Conservation (phyloP, 2,329 filamentous ascomycete species). For the Colletotrichum destructivum region DNA sequence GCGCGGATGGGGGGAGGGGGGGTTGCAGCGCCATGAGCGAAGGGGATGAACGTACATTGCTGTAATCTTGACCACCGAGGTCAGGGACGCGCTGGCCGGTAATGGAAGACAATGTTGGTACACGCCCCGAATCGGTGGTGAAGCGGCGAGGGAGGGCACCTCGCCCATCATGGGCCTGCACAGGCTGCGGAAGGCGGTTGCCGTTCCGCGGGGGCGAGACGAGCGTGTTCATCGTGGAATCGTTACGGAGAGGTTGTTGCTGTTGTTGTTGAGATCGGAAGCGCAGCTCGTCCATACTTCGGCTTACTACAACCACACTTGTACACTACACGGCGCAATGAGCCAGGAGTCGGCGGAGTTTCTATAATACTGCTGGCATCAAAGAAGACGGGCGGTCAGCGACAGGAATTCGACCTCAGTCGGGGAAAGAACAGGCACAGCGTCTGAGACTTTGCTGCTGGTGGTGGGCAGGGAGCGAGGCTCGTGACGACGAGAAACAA, state of each 20-base stretch:
- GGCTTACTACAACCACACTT: conserved; percentile 59
- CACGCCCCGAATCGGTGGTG: conserved; percentile 89
- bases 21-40: neutral
- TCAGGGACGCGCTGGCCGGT: conserved; percentile 66
- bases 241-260: conserved; percentile 84
- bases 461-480: conserved; percentile 13
- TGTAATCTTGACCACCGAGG: conserved; percentile 63
- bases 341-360: conserved; percentile 47
- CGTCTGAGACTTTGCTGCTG: neutral
- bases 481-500: conserved; percentile 31
- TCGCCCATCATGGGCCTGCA: conserved; percentile 76
- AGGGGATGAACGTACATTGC: conserved; percentile 55
- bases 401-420: conserved; percentile 16
- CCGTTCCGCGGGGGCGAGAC: conserved; percentile 82
- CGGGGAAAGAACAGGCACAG: neutral
- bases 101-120: conserved; percentile 81
- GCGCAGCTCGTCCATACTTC: conserved; percentile 81
- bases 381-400: conserved; percentile 40
- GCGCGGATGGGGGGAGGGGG: neutral
- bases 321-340: conserved; percentile 61
- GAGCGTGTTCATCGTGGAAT: conserved; percentile 81
- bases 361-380: conserved; percentile 54
- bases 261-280: conserved; percentile 83
- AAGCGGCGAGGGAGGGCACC: conserved; percentile 90
- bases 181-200: conserved; percentile 72